A percentile compares a stretch with the other conserved stretches of the same genome.
Evolutionary conservation across 2,329 filamentous ascomycete species (phyloP).

Genomic region (Alternaria dauci): DNA sequence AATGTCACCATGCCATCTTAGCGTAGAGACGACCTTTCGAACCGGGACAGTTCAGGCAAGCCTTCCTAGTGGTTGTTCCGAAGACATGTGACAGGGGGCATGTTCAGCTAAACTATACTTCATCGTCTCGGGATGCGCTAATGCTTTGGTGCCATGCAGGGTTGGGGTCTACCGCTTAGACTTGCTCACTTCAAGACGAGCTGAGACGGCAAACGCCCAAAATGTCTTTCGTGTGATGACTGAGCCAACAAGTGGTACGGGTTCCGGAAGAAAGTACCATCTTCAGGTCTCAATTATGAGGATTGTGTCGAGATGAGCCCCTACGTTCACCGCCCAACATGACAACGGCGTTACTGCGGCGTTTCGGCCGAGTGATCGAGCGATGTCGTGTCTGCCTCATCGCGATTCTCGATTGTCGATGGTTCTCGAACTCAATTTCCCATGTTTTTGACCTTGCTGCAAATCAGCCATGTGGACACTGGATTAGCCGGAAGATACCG

Average conservation of each 20-base stretch:
- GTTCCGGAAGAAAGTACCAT: neutral
- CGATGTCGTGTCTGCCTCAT: neutral
- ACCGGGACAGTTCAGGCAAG: neutral
- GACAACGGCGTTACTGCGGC: neutral
- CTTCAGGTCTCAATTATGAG: neutral
- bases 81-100: neutral
- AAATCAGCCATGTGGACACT: neutral
- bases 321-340: neutral
- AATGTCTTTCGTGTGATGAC: neutral
- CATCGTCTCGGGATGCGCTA: neutral
- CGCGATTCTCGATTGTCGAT: neutral
- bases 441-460: neutral
- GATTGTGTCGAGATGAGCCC: neutral
- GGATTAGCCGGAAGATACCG: neutral
- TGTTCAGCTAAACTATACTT: neutral
- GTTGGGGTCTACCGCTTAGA: neutral
- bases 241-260: neutral
- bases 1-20: neutral
- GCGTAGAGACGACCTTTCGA: neutral
- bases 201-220: neutral
- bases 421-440: neutral
- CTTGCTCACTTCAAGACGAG: neutral
- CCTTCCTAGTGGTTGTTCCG: neutral
- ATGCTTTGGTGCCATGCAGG: neutral
- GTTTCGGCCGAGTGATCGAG: neutral